A percentile compares a stretch with the other conserved stretches of the same genome.
Conservation (phyloP, 306 rosid genomes). For the Prunus kanzakura region DNA sequence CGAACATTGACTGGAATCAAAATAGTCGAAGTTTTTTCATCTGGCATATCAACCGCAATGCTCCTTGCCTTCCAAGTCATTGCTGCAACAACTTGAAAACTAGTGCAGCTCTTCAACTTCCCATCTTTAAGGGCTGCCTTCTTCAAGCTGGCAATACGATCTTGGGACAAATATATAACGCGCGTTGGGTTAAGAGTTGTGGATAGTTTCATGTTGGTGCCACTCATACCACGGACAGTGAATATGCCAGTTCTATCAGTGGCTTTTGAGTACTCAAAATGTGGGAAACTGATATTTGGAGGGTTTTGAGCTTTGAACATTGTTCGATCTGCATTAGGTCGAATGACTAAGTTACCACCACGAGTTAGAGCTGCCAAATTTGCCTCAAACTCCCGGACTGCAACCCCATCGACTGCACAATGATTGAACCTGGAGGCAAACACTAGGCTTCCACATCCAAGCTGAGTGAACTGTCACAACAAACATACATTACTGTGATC, state of each 20-base stretch:
- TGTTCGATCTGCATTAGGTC: slow-evolving; percentile 42
- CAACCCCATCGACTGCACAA: slow-evolving; percentile 45
- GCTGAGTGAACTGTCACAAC: slow-evolving; percentile 43
- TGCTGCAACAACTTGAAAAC: slow-evolving; percentile 48
- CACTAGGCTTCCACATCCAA: slow-evolving; percentile 58
- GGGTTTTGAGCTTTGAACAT: slow-evolving; percentile 45
- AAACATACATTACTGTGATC: neutral
- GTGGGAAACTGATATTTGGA: slow-evolving; percentile 44
- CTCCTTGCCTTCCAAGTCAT: slow-evolving; percentile 56
- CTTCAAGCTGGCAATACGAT: slow-evolving; percentile 29
- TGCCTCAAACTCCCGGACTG: slow-evolving; percentile 38
- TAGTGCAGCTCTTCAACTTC: slow-evolving; percentile 24
- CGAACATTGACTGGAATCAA: slow-evolving; percentile 46
- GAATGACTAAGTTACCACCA: slow-evolving; percentile 18
- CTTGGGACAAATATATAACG: slow-evolving; percentile 30
- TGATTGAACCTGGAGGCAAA: slow-evolving; percentile 53
- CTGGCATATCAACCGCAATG: slow-evolving; percentile 24
- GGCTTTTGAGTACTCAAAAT: slow-evolving; percentile 44
- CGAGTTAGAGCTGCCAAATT: slow-evolving; percentile 51
- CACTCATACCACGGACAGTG: slow-evolving; percentile 22
- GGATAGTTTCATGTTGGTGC: neutral
- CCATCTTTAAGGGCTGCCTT: slow-evolving; percentile 19
- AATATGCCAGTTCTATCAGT: slow-evolving; percentile 1
- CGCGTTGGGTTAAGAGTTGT: slow-evolving; percentile 2
- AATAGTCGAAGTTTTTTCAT: slow-evolving; percentile 34